Conservation (phyloP, 1,284 basidiomycete species). For the Pisolithus thermaeus region DNA sequence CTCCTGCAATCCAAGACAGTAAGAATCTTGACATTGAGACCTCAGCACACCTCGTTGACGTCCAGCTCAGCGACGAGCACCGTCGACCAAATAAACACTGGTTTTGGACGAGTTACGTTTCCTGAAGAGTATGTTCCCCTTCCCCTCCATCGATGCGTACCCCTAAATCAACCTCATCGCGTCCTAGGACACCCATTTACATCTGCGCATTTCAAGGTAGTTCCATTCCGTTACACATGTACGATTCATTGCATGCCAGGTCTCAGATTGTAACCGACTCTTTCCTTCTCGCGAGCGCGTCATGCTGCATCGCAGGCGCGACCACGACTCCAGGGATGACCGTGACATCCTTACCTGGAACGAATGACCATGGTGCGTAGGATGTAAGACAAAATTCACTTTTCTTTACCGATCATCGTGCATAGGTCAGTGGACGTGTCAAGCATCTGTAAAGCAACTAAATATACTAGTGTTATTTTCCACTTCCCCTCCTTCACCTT, state of each 20-base stretch:
- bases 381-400: neutral
- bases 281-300: constrained; percentile 67
- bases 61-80: constrained; percentile 33
- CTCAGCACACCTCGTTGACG: neutral
- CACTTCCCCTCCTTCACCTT: constrained; percentile 60
- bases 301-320: constrained; percentile 65
- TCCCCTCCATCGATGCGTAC: constrained; percentile 35
- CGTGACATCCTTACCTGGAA: constrained; percentile 74
- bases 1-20: constrained; percentile 45
- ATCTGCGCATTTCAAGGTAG: constrained; percentile 54
- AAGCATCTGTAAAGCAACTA: constrained; percentile 15
- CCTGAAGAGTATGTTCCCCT: constrained; percentile 22
- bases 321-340: constrained; percentile 58
- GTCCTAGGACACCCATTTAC: constrained; percentile 62
- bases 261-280: constrained; percentile 60
- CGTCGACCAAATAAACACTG: constrained; percentile 21
- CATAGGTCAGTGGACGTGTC: neutral
- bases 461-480: constrained; percentile 74
- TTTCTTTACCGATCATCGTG: neutral
- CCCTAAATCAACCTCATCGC: constrained; percentile 12
- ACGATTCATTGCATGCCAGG: constrained; percentile 3
- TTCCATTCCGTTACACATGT: neutral
- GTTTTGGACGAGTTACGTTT: constrained; percentile 23
- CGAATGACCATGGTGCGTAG: constrained; percentile 24
- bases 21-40: constrained; percentile 10